Conservation (phyloP, 176 grass and related monocot genomes). For the Zoysia japonica region DNA sequence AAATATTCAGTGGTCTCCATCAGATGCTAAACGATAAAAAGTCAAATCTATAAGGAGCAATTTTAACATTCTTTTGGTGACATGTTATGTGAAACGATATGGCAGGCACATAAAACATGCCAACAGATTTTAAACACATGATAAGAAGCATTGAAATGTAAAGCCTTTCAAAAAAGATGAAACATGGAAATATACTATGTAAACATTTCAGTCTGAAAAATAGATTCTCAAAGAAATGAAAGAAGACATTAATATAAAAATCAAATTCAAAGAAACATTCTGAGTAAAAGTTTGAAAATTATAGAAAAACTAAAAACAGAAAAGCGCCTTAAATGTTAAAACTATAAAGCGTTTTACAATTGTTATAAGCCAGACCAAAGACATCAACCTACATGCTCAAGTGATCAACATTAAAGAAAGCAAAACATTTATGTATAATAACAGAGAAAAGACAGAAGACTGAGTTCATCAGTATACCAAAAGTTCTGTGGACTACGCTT, state of each 20-base stretch:
- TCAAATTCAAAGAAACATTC: background rate
- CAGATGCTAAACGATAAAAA: slow-evolving; percentile 39
- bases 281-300: slow-evolving; percentile 1
- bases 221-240: slow-evolving; percentile 15
- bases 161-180: too few relatives aligned
- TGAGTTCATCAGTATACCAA: slow-evolving; percentile 56
- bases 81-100: slow-evolving; percentile 21
- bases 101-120: slow-evolving; percentile 11
- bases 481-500: slow-evolving; percentile 91
- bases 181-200: background rate
- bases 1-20: slow-evolving; percentile 45
- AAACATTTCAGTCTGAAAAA: slow-evolving; percentile 16
- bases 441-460: background rate
- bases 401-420: slow-evolving; percentile 4
- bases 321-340: slow-evolving; percentile 19
- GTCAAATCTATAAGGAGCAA: slow-evolving; percentile 32
- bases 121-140: background rate
- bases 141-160: background rate
- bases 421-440: slow-evolving; percentile 17
- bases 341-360: background rate
- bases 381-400: slow-evolving; percentile 1
- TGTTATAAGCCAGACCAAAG: slow-evolving; percentile 6
- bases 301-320: background rate
- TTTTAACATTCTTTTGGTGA: slow-evolving; percentile 15
- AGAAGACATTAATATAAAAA: slow-evolving; percentile 4